A percentile compares a stretch with the other conserved stretches of the same genome.
phyloP scores from a whole-genome alignment of 2,329 filamentous ascomycete genomes.

The Cadophora sp. region DNA sequence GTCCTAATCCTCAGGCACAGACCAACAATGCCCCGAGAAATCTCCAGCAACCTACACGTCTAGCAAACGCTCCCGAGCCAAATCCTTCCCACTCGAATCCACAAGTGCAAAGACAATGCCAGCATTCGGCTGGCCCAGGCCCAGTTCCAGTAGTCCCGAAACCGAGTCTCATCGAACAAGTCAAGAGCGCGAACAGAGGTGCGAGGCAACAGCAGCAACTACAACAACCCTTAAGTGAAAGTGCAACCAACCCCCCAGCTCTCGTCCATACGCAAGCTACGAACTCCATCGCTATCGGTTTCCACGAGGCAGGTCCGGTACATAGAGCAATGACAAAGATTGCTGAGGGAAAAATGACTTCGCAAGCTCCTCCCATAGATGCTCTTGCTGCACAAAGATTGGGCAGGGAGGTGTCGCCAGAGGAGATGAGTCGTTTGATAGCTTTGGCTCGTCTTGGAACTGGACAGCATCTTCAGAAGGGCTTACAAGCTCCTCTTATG shows the following conservation, averaged over 20 bases:
- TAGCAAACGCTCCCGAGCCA: background rate
- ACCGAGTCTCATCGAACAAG: background rate
- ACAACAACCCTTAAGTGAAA: background rate
- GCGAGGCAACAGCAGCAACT: background rate
- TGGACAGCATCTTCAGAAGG: background rate
- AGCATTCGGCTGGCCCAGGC: background rate
- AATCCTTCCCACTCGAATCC: background rate
- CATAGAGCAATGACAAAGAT: background rate
- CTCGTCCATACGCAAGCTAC: background rate
- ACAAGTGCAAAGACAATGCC: background rate
- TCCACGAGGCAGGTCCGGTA: background rate
- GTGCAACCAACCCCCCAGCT: background rate
- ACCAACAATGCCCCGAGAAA: background rate
- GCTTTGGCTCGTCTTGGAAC: background rate
- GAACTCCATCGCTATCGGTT: background rate
- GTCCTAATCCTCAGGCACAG: background rate
- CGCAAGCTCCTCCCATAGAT: background rate
- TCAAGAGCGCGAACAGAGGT: background rate
- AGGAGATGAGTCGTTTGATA: background rate
- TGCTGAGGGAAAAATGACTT: background rate
- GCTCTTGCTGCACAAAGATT: background rate
- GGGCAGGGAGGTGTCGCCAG: background rate
- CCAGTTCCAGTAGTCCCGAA: background rate
- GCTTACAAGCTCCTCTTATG: background rate
- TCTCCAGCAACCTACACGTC: background rate